A percentile compares a stretch with the other conserved stretches of the same genome.
phyloP scores from a whole-genome alignment of 2,329 filamentous ascomycete species.

The Alternaria gansuensis region DNA sequence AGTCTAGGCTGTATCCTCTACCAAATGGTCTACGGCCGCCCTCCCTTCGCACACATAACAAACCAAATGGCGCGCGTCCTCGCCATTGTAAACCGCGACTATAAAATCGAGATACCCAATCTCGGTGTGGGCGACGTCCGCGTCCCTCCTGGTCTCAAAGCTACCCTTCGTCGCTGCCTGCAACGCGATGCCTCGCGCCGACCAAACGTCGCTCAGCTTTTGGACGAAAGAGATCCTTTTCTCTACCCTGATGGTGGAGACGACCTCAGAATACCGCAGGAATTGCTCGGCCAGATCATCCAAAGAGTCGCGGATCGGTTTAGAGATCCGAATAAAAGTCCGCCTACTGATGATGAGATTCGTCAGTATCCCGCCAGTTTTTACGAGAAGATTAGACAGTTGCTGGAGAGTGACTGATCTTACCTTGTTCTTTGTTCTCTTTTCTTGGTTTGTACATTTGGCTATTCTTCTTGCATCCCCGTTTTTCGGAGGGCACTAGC shows the following conservation, averaged over 20 bases:
- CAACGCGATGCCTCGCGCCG: slow-evolving; percentile 66
- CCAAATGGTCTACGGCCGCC: slow-evolving; percentile 97
- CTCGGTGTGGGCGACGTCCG: slow-evolving; percentile 70
- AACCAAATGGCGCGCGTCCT: slow-evolving; percentile 88
- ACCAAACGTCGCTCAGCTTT: slow-evolving; percentile 66
- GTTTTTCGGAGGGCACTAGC: background rate
- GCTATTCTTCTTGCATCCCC: background rate
- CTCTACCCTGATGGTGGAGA: slow-evolving; percentile 65
- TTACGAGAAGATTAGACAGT: slow-evolving; percentile 58
- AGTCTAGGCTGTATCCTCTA: slow-evolving; percentile 95
- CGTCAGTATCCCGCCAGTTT: slow-evolving; percentile 58
- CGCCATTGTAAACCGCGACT: slow-evolving; percentile 82
- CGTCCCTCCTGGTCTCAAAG: slow-evolving; percentile 64
- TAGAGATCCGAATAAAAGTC: slow-evolving; percentile 59
- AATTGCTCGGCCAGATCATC: slow-evolving; percentile 68
- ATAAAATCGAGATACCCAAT: slow-evolving; percentile 75
- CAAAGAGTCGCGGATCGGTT: slow-evolving; percentile 68
- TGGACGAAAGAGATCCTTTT: slow-evolving; percentile 65
- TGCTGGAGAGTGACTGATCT: slow-evolving; percentile 43
- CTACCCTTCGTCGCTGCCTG: slow-evolving; percentile 66
- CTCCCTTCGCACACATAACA: slow-evolving; percentile 90
- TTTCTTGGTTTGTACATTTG: background rate
- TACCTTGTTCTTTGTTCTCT: background rate
- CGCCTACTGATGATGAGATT: slow-evolving; percentile 66
- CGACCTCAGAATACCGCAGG: slow-evolving; percentile 60